phyloP scores from a whole-genome alignment of 495 filamentous ascomycete species.

The Darksidea phi region DNA sequence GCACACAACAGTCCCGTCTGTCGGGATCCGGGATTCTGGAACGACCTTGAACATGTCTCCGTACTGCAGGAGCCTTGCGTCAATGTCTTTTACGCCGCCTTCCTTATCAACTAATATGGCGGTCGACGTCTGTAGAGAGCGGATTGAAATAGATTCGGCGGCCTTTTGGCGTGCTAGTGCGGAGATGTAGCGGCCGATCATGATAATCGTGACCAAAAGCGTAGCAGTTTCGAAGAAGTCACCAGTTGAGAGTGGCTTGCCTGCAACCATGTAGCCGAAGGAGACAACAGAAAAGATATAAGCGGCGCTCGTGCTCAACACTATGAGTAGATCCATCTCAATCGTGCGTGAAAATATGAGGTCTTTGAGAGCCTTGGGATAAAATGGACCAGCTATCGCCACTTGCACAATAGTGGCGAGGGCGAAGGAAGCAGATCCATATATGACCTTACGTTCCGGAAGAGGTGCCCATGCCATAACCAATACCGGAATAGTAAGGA shows the following conservation, averaged over 20 bases:
- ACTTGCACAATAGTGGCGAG: slow-evolving; percentile 69
- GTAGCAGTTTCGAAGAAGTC: slow-evolving; percentile 80
- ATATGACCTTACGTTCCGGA: slow-evolving; percentile 47
- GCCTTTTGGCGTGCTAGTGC: slow-evolving; percentile 64
- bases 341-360: slow-evolving; percentile 62
- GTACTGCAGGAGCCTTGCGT: slow-evolving; percentile 67
- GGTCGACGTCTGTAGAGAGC: slow-evolving; percentile 17
- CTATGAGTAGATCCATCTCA: slow-evolving; percentile 76
- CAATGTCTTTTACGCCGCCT: slow-evolving; percentile 53
- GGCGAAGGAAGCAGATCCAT: slow-evolving; percentile 55
- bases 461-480: slow-evolving; percentile 70
- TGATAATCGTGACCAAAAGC: slow-evolving; percentile 71
- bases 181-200: slow-evolving; percentile 64
- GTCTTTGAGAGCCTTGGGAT: slow-evolving; percentile 62
- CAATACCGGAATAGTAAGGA: slow-evolving; percentile 70
- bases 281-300: slow-evolving; percentile 71
- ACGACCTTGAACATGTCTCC: slow-evolving; percentile 64
- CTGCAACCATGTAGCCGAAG: slow-evolving; percentile 55
- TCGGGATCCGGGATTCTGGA: slow-evolving; percentile 60
- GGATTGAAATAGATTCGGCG: slow-evolving; percentile 60
- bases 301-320: slow-evolving; percentile 69
- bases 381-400: slow-evolving; percentile 65
- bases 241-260: slow-evolving; percentile 54
- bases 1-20: slow-evolving; percentile 64
- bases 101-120: slow-evolving; percentile 9